Percentiles rank a stretch among this genome's conserved stretches.
These are phyloP conservation scores for Barnettozyma populi DNA, from an alignment of 805 yeast species.

Conservation along the genomic window DNA sequence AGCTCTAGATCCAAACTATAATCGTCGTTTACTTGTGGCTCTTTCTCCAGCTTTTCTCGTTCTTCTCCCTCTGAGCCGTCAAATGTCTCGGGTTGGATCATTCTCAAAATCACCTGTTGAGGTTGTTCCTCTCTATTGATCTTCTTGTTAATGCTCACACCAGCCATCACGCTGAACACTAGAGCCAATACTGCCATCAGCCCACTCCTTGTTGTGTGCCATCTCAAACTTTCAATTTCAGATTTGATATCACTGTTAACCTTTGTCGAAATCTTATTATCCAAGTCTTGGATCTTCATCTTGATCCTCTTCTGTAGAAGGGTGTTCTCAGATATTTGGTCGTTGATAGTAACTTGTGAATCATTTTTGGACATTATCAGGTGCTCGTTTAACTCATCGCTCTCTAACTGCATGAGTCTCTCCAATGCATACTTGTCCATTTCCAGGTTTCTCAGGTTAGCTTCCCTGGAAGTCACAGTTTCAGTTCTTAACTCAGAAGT, in stretches of 20 bases:
- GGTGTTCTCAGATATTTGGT: conserved; percentile 81
- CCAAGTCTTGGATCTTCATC: conserved; percentile 71
- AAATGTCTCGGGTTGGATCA: conserved; percentile 25
- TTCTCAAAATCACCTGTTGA: conserved; percentile 30
- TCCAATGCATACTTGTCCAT: conserved; percentile 64
- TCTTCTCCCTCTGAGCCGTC: conserved; percentile 22
- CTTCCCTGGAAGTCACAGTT: conserved; percentile 64
- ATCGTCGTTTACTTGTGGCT: neutral
- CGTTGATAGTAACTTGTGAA: conserved; percentile 76
- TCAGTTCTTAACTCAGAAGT: conserved; percentile 82
- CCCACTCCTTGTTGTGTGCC: conserved; percentile 92
- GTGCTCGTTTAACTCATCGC: conserved; percentile 69
- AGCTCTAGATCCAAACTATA: conserved; percentile 3
- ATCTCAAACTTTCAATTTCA: conserved; percentile 81
- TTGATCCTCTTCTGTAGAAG: conserved; percentile 63
- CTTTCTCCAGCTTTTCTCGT: conserved; percentile 6
- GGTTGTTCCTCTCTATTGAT: conserved; percentile 28
- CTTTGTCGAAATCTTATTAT: conserved; percentile 78
- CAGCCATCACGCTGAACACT: conserved; percentile 57
- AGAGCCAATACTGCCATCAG: conserved; percentile 65
- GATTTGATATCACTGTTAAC: conserved; percentile 77
- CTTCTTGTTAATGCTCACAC: conserved; percentile 36
- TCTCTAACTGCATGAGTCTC: conserved; percentile 63
- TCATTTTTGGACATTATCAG: conserved; percentile 62
- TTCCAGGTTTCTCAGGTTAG: conserved; percentile 60